A percentile compares a stretch with the other conserved stretches of the same genome.
phyloP scores from a whole-genome alignment of 1,284 basidiomycete species.

The Apiotrichum sp. region DNA sequence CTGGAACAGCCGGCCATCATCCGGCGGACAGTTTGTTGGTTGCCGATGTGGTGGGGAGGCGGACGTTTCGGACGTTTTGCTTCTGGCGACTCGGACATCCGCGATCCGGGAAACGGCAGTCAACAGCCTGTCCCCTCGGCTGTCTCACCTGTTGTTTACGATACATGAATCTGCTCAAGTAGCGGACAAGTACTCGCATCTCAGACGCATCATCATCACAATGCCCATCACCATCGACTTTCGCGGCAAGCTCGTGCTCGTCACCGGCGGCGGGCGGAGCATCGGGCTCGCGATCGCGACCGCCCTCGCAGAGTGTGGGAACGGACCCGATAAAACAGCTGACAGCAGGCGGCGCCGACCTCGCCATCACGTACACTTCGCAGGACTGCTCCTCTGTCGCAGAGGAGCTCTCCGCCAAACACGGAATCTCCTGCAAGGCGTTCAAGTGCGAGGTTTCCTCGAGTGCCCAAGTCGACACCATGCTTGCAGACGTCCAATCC shows the following conservation, averaged over 20 bases:
- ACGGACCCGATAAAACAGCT: too few relatives aligned
- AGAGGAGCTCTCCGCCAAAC: slow-evolving; percentile 11
- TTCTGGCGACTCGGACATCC: too few relatives aligned
- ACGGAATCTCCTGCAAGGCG: slow-evolving; percentile 9
- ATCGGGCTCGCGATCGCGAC: slow-evolving; percentile 31
- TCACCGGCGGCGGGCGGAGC: slow-evolving; percentile 32
- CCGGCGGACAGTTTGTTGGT: too few relatives aligned
- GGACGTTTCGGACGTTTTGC: too few relatives aligned
- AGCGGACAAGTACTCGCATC: too few relatives aligned
- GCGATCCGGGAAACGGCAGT: too few relatives aligned
- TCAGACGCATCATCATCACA: too few relatives aligned
- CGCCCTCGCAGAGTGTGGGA: slow-evolving; percentile 29
- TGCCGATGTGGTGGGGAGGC: too few relatives aligned
- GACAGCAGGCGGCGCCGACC: slow-evolving; percentile 38
- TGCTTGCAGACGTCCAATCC: slow-evolving; percentile 2
- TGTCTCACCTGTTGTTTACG: too few relatives aligned
- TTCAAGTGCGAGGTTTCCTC: slow-evolving; percentile 36
- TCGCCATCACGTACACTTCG: slow-evolving; percentile 43
- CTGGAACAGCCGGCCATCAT: too few relatives aligned
- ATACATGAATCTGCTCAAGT: too few relatives aligned
- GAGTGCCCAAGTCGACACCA: slow-evolving; percentile 27
- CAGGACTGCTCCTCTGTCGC: slow-evolving; percentile 21
- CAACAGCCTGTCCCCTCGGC: too few relatives aligned
- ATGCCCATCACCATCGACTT: slow-evolving; percentile 25
- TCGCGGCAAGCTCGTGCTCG: slow-evolving; percentile 27